phyloP scores from a whole-genome alignment of 163 green algal species.

The Scenedesmus sp. region DNA sequence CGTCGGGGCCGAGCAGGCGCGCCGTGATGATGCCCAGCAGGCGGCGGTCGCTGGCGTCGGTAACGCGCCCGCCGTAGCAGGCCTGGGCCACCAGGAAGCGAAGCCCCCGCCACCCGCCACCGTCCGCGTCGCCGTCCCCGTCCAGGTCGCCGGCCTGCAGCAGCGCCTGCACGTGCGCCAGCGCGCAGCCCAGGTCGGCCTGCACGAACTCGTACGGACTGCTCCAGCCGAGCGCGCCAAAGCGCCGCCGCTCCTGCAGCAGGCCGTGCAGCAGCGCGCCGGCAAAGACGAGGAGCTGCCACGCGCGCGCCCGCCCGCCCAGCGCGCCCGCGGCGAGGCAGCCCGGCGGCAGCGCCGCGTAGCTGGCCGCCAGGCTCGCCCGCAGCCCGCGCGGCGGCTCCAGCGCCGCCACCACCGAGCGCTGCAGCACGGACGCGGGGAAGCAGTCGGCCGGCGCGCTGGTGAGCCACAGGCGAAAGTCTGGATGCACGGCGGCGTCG shows the following conservation, averaged over 20 bases:
- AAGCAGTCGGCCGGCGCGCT: constrained; percentile 72
- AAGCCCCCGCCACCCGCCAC: constrained; percentile 71
- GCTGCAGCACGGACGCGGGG: constrained; percentile 77
- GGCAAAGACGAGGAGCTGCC: constrained; percentile 73
- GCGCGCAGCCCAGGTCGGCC: constrained; percentile 40
- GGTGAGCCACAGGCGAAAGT: constrained; percentile 85
- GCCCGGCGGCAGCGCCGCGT: constrained; percentile 52
- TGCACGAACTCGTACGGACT: constrained; percentile 52
- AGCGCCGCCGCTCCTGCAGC: constrained; percentile 62
- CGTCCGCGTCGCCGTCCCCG: not conserved
- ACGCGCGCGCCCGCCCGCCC: constrained; percentile 38
- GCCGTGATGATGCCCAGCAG: constrained; percentile 73
- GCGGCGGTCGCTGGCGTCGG: constrained; percentile 77
- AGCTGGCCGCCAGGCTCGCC: constrained; percentile 70
- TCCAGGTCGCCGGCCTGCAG: constrained; percentile 15
- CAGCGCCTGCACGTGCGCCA: constrained; percentile 50
- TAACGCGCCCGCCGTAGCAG: constrained; percentile 85
- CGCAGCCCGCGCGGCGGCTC: constrained; percentile 81
- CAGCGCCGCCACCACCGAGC: constrained; percentile 73
- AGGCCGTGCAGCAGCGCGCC: constrained; percentile 77
- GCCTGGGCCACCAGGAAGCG: constrained; percentile 82
- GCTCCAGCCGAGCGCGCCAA: constrained; percentile 78
- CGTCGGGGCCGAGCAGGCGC: too few relatives aligned
- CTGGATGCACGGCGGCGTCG: constrained; percentile 58
- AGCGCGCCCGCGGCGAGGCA: constrained; percentile 47